Base-by-base conservation (phyloP, 257 asterid genomes). In the Salvia hispanica region DNA sequence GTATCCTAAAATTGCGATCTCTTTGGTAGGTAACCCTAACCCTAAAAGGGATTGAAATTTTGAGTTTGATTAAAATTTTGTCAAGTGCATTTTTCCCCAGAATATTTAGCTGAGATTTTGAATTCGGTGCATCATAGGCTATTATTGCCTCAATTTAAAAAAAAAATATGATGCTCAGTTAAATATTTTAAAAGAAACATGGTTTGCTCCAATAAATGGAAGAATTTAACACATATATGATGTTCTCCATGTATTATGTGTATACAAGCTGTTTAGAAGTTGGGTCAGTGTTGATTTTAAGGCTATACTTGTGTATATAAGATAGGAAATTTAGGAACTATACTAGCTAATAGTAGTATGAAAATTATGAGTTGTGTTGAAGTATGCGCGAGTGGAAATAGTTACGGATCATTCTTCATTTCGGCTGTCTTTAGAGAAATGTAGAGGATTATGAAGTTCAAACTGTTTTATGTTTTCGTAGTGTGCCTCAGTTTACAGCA, bases 91-190 rank as follows among this genome's bases (percentile, higher is more conserved):
- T 21, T 21, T 21, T 21, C 25, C 25, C 25, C 25, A 21, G 25
- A 21, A 31, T 62, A 62, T 65, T 67, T 12, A 31, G 72, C 45
- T 67, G 14, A 15, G n/a, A 5, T 53, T 31, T 62, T 70, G 37
- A 34, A 47, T 39, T 46, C 4, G 6, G 10, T 37, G 56, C 47
- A 48, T 58, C 13, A 3, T 47, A 7, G 5, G 13, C 9, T 45
- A 4, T 48, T 15, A 53, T 34, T 54, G 4, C 39, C 39, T 21
- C 25, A 0, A 21, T 21, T 21, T 21, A n/a, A 21, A 21, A 21
- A 0, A 21, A 21, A 21, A 21, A 21, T 21, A 21, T 21, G 25
- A 21, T 21, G 25, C 25, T 21, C 25, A 21, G 25, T 21, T 21
- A 21, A 21, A 21, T 21, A 21, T 21, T 21, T 21, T 21, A 21